Evolutionary conservation across 73 alveolate species (phyloP).

Genomic region (Tetrahymena borealis): DNA sequence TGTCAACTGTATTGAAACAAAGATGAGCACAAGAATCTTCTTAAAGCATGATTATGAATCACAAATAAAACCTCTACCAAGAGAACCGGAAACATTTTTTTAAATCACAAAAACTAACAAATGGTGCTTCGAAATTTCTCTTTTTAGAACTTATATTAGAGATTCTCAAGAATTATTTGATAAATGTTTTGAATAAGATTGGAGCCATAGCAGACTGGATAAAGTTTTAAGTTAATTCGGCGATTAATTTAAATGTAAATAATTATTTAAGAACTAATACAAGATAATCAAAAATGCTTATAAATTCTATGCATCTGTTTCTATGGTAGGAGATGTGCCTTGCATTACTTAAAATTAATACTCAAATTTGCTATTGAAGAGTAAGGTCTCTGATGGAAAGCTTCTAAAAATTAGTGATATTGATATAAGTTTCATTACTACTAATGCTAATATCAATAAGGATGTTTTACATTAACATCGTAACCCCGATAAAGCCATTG

Average conservation of each 20-base stretch:
- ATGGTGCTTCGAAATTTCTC: constrained; percentile 52
- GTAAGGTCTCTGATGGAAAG: not conserved
- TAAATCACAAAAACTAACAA: not conserved
- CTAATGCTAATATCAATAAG: not conserved
- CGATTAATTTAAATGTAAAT: not conserved
- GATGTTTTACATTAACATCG: not conserved
- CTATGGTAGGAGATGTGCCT: not conserved
- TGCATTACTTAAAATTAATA: not conserved
- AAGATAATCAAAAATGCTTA: not conserved
- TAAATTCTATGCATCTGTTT: not conserved
- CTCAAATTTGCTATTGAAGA: not conserved
- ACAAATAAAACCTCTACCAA: not conserved
- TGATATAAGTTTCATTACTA: not conserved
- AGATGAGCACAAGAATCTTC: not conserved
- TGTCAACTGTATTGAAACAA: not conserved
- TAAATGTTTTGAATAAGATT: constrained; percentile 83
- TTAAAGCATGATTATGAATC: not conserved
- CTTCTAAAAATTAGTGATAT: not conserved
- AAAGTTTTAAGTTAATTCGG: not conserved
- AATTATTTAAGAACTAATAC: not conserved
- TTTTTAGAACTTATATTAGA: constrained; percentile 54
- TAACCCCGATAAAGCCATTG: not conserved
- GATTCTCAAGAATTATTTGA: constrained; percentile 57
- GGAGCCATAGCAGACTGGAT: constrained; percentile 36
- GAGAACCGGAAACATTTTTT: not conserved